phyloP scores from a whole-genome alignment of 345 rosid genomes.

The Diplotaxis tenuifolia region DNA sequence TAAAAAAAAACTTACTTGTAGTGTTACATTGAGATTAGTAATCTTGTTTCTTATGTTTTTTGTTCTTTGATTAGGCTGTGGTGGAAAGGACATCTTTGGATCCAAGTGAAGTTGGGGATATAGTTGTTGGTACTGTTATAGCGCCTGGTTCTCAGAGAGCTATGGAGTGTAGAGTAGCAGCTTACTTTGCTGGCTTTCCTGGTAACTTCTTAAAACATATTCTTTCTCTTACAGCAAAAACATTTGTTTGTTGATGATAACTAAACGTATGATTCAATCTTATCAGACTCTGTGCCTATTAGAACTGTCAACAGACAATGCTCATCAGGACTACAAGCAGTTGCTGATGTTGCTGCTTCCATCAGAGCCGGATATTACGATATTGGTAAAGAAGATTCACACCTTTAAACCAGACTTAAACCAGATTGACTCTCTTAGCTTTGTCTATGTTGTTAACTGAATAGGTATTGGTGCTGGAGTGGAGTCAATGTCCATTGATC shows the following conservation, averaged over 20 bases:
- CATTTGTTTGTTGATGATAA: background rate
- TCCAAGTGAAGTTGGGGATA: conserved; percentile 89
- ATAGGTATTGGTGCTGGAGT: conserved; percentile 89
- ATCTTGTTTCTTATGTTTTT: background rate
- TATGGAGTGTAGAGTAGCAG: conserved; percentile 85
- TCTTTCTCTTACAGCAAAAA: background rate
- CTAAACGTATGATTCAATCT: background rate
- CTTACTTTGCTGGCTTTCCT: conserved; percentile 90
- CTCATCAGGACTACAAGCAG: conserved; percentile 91
- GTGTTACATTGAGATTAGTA: background rate
- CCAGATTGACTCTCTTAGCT: background rate
- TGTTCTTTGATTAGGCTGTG: conserved; percentile 48
- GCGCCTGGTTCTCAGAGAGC: conserved; percentile 87
- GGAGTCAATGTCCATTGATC: conserved; percentile 76
- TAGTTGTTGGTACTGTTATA: conserved; percentile 88
- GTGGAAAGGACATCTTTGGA: conserved; percentile 66
- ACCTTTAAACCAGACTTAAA: background rate
- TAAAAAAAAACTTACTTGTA: background rate
- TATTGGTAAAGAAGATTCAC: conserved; percentile 50
- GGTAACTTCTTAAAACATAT: conserved; percentile 40
- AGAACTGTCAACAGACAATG: conserved; percentile 91
- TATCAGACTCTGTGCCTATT: conserved; percentile 67
- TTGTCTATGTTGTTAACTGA: conserved; percentile 23
- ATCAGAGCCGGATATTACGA: conserved; percentile 88
- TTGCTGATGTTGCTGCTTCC: conserved; percentile 88